Base-by-base conservation (phyloP, 805 yeast genomes). In the Schizosaccharomyces lindneri region DNA sequence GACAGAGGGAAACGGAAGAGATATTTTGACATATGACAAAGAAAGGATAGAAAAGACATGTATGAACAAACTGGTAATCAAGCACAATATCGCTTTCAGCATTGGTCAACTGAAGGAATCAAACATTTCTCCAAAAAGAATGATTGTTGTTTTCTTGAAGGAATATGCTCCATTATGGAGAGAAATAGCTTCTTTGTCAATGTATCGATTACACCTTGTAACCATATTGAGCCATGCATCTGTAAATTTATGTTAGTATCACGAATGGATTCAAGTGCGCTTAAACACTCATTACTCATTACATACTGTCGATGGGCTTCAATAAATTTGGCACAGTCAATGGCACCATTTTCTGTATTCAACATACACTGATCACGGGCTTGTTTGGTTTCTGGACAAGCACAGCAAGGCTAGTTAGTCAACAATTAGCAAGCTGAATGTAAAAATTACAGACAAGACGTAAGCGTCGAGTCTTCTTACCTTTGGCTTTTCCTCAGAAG, bases 331-430 rank as follows among this genome's bases (percentile, higher is more conserved):
- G 48, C 48, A 27, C 60, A 57, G 27, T 36, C 60, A 19, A 57
- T 57, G 29, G 60, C 31, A 11, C 60, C 60, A 41, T 57, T 41
- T 21, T n/a, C 17, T 3, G 60, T 32, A n/a, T 57, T 19, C n/a
- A 57, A 24, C 60, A 57, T 29, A 27, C 60, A 57, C 43, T n/a
- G 46, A 43, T 57, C 60, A 19, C 60, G 60, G 13, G 48, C 60
- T 19, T 57, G 31, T 57, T 31, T 24, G 43, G 60, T 57, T 36
- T 57, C 60, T 2, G 60, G 60, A 17, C 60, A 57, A 29, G 60
- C 60, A 43, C 60, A 57, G 27, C 60, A 57, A 36, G 60, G 60
- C 60, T 57, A 29, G n/a, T 24, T 17, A 29, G 11, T 5, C 7
- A 46, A 19, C 32, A 31, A 17, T 46, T 46, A 46, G 17, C 27